Percentiles rank a stretch among this genome's conserved stretches.
Evolutionary conservation across 257 asterid species (phyloP).

Genomic region (Solanum ossicruentum): DNA sequence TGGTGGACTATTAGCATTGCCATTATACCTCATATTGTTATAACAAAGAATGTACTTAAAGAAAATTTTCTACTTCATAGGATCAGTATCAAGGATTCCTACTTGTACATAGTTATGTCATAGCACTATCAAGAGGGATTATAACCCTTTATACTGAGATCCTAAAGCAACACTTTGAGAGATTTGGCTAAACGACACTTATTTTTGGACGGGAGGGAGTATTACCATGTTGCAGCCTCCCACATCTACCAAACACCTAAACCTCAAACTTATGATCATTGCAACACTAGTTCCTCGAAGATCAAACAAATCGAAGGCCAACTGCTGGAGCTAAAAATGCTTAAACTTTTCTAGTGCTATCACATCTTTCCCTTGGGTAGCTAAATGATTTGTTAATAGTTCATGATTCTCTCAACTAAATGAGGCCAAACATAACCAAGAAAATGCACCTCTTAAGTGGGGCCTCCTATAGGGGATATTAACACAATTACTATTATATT

Average conservation of each 20-base stretch:
- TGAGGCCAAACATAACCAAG: background rate
- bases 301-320: background rate
- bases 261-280: background rate
- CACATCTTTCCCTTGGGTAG: background rate
- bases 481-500: too few species aligned
- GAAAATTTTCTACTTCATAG: background rate
- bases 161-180: background rate
- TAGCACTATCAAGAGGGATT: background rate
- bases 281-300: background rate
- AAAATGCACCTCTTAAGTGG: too few species aligned
- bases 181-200: background rate
- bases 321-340: background rate
- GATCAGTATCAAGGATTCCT: background rate
- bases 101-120: background rate
- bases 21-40: background rate
- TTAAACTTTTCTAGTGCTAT: background rate
- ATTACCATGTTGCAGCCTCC: background rate
- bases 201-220: background rate
- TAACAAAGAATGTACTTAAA: background rate
- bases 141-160: background rate
- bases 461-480: too few species aligned
- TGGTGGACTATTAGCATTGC: conserved; percentile 21
- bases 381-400: background rate
- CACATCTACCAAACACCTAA: background rate
- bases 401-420: background rate